Evolutionary conservation across 768 basidiomycete genomes (phyloP).

Genomic region (Pholiota conissans): DNA sequence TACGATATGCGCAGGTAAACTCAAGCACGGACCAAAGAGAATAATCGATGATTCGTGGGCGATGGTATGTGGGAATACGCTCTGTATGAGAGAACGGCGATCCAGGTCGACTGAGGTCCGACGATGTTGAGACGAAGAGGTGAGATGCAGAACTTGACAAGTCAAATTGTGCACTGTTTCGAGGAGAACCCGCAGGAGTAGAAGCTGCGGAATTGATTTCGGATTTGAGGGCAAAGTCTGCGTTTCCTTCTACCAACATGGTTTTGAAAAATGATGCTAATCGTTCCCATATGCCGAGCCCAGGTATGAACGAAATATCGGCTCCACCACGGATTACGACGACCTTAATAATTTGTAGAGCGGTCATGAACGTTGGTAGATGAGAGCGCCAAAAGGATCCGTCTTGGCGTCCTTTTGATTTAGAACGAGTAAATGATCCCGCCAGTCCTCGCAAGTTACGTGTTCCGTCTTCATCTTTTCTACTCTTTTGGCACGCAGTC

Average conservation of each 20-base stretch:
- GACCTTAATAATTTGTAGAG: slow-evolving; percentile 67
- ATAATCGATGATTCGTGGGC: slow-evolving; percentile 69
- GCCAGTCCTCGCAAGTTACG: slow-evolving; percentile 16
- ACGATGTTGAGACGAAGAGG: slow-evolving; percentile 24
- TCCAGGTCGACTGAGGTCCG: slow-evolving; percentile 24
- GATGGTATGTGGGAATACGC: slow-evolving; percentile 19
- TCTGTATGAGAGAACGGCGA: slow-evolving; percentile 19
- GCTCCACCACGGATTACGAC: slow-evolving; percentile 62
- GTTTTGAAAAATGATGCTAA: slow-evolving; percentile 53
- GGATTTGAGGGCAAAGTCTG: slow-evolving; percentile 52
- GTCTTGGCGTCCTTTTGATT: slow-evolving; percentile 31
- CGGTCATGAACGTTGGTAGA: slow-evolving; percentile 45
- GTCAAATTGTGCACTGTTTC: slow-evolving; percentile 41
- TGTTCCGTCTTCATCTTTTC: slow-evolving; percentile 20
- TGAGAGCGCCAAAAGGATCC: slow-evolving; percentile 29
- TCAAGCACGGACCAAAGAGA: slow-evolving; percentile 72
- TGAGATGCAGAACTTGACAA: slow-evolving; percentile 18
- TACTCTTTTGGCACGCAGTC: slow-evolving; percentile 45
- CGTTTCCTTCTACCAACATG: slow-evolving; percentile 58
- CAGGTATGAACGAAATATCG: slow-evolving; percentile 52
- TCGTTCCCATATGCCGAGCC: slow-evolving; percentile 62
- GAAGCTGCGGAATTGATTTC: slow-evolving; percentile 44
- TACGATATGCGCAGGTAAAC: slow-evolving; percentile 60
- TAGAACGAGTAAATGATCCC: slow-evolving; percentile 35
- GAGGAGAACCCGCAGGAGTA: slow-evolving; percentile 56